A percentile compares a stretch with the other conserved stretches of the same genome.
phyloP scores from a whole-genome alignment of 768 basidiomycete species.

The Termitomyces sp. region DNA sequence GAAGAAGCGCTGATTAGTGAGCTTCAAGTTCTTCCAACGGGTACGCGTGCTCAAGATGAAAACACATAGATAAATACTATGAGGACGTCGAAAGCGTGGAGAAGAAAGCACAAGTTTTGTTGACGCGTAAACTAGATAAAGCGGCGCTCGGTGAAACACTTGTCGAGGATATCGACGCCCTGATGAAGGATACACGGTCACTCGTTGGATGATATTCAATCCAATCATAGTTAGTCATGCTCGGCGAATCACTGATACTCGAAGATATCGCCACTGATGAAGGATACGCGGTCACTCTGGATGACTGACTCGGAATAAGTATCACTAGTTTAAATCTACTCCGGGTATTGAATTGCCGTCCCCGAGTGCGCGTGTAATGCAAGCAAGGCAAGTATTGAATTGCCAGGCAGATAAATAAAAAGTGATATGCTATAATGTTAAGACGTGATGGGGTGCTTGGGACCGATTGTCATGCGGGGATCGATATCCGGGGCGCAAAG shows the following conservation, averaged over 20 bases:
- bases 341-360: constrained; percentile 1
- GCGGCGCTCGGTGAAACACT: constrained; percentile 12
- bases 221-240: not conserved
- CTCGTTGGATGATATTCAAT: constrained; percentile 4
- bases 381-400: not conserved
- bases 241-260: not conserved
- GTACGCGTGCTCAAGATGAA: not conserved
- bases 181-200: constrained; percentile 10
- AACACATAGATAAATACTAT: constrained; percentile 2
- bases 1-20: constrained; percentile 9
- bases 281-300: constrained; percentile 10
- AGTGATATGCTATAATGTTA: not conserved
- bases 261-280: constrained; percentile 15
- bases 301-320: not conserved
- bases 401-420: too few relatives aligned
- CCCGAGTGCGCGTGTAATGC: not conserved
- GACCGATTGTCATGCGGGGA: not conserved
- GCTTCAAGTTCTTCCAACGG: not conserved
- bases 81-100: constrained; percentile 2
- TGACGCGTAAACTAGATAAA: constrained; percentile 17
- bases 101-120: constrained; percentile 6
- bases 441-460: not conserved
- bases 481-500: not conserved
- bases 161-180: constrained; percentile 13
- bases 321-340: not conserved